These are phyloP conservation scores for Aureobasidium mangrovei DNA, from an alignment of 2,329 filamentous ascomycete genomes.

Conservation along the genomic window DNA sequence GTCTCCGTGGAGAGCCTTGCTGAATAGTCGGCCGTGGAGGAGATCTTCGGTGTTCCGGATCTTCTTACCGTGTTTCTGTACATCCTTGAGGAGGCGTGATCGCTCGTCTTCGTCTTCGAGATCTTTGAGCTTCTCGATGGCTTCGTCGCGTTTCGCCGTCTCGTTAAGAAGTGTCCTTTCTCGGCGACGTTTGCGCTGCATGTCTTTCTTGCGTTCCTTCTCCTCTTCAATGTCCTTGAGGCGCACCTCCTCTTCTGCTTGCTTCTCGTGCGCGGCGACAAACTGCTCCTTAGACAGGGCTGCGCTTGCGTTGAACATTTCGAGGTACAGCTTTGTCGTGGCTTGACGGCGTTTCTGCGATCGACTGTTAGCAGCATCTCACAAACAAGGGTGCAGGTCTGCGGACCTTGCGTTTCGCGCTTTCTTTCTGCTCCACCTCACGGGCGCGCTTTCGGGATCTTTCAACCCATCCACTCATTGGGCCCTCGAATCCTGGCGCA, in stretches of 20 bases:
- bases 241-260: constrained; percentile 77
- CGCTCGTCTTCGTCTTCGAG: constrained; percentile 76
- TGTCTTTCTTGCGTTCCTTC: constrained; percentile 99
- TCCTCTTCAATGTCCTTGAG: constrained; percentile 85
- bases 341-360: constrained; percentile 50
- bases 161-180: constrained; percentile 93
- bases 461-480: constrained; percentile 46
- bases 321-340: constrained; percentile 47
- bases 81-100: constrained; percentile 71
- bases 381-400: background rate
- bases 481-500: constrained; percentile 40
- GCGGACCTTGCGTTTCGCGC: constrained; percentile 54
- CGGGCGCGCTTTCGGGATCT: constrained; percentile 57
- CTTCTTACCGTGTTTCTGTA: constrained; percentile 86
- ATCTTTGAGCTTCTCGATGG: constrained; percentile 66
- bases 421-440: constrained; percentile 56
- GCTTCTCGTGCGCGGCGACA: constrained; percentile 65
- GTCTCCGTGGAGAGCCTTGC: constrained; percentile 64
- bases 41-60: constrained; percentile 83
- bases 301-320: constrained; percentile 58
- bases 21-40: constrained; percentile 68
- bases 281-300: constrained; percentile 67
- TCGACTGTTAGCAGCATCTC: constrained; percentile 5
- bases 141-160: constrained; percentile 69
- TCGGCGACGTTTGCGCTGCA: constrained; percentile 91